Percentiles rank a stretch among this genome's conserved stretches.
Evolutionary conservation across 2,329 filamentous ascomycete genomes (phyloP).

Genomic region (Uncinocarpus reesii): DNA sequence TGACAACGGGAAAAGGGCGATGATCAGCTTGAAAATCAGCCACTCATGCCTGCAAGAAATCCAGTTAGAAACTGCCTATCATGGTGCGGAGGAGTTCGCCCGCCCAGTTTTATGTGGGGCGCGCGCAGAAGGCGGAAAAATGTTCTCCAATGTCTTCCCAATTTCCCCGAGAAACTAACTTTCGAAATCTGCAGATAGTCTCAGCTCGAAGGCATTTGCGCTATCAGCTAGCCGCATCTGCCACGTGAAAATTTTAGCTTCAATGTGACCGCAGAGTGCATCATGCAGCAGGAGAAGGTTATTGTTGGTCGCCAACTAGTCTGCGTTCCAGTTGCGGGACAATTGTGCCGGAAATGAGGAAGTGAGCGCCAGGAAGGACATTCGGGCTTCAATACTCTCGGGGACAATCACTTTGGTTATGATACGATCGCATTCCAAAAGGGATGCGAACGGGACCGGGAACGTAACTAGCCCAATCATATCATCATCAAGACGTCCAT

Average conservation of each 20-base stretch:
- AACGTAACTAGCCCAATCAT: no score
- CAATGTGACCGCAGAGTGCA: background rate
- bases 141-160: background rate
- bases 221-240: constrained; percentile 8
- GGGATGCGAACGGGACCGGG: no score
- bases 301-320: background rate
- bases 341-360: background rate
- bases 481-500: no score
- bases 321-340: no score
- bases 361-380: no score
- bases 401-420: no score
- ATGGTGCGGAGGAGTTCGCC: background rate
- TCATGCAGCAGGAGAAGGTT: background rate
- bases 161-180: background rate
- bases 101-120: no score
- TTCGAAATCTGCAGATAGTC: background rate
- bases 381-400: no score
- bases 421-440: no score
- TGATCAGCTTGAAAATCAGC: background rate
- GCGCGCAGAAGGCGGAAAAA: no score
- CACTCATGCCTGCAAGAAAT: background rate
- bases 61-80: background rate
- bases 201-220: constrained; percentile 2
- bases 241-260: constrained; percentile 12
- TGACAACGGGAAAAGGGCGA: background rate